Evolutionary conservation across 108 stramenopile species (phyloP), one percentile per base, ranked within the genome.

Genomic region (Asterionellopsis glacialis): DNA sequence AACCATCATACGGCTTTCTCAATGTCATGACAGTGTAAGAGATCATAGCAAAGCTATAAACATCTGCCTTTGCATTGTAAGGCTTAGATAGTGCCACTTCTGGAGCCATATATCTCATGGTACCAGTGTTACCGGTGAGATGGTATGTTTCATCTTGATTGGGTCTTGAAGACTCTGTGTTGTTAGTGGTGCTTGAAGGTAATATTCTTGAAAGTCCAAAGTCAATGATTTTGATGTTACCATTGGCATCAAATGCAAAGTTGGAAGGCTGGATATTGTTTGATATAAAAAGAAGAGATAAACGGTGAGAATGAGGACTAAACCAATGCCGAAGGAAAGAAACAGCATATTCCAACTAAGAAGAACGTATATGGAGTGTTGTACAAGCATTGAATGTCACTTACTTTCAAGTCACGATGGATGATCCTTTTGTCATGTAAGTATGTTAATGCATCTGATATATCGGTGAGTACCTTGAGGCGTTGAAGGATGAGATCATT

Each of bases 1-100:
- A 33, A 5, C 33, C 33, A 2, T 33, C 33, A 67, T 19, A 77
- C 69, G 11, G 76, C 74, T 55, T 89, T 69, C 69, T 91, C 83
- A 87, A 7, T 2, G 33, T 5, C 7, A 33, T 33, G 7, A 7
- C 7, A 33, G 2, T 33, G 33, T 88, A 80, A 44, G 74, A 66
- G 12, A 80, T 56, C 0, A 80, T 55, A 0, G 75, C 75, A 50
- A 75, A 76, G 42, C 67, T 69, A 55, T 80, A 80, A 9, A 73
- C 64, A 51, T 80, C 79, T 0, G 72, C 79, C 15, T 73, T 68
- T 7, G 61, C 44, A 11, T 72, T 74, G 68, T 80, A 80, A 22
- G 66, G 69, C 19, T 24, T 39, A 40, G 65, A 66, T 16, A 77
- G 24, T 0, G 75, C 75, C 21, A 76, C 74, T 63, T 74, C 73